phyloP scores from a whole-genome alignment of 305 asterid genomes.

The Andrographis paniculata region DNA sequence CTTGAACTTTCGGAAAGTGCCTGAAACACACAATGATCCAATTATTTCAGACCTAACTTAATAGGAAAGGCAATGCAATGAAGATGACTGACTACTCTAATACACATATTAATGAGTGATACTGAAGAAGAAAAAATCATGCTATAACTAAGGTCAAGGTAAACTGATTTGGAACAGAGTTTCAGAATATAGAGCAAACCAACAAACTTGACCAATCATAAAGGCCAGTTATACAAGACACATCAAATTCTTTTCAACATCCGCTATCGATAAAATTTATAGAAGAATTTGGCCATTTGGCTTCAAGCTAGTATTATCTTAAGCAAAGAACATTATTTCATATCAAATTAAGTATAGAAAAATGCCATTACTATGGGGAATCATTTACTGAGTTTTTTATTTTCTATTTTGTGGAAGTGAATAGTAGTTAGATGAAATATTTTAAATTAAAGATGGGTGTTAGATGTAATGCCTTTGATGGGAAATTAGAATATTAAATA shows the following conservation, averaged over 20 bases:
- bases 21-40: constrained; percentile 36
- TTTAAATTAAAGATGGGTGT: too few relatives aligned
- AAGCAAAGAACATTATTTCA: too few relatives aligned
- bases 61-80: constrained; percentile 5
- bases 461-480: too few relatives aligned
- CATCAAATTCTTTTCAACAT: not conserved
- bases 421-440: too few relatives aligned
- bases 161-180: not conserved
- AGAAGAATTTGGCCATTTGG: constrained; percentile 2
- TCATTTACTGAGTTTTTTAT: too few relatives aligned
- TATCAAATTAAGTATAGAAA: too few relatives aligned
- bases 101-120: not conserved
- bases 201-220: not conserved
- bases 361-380: too few relatives aligned
- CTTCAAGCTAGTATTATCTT: not conserved
- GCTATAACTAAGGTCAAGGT: constrained; percentile 7
- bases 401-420: too few relatives aligned
- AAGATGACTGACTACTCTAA: constrained; percentile 7
- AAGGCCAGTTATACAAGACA: not conserved
- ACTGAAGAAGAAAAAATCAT: not conserved
- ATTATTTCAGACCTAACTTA: constrained; percentile 5
- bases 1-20: constrained; percentile 89
- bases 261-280: not conserved
- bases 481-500: too few relatives aligned
- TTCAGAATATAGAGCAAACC: constrained; percentile 9